Base-by-base conservation (phyloP, 371 early-diverging fungal genomes). In the Mortierella sp. region DNA sequence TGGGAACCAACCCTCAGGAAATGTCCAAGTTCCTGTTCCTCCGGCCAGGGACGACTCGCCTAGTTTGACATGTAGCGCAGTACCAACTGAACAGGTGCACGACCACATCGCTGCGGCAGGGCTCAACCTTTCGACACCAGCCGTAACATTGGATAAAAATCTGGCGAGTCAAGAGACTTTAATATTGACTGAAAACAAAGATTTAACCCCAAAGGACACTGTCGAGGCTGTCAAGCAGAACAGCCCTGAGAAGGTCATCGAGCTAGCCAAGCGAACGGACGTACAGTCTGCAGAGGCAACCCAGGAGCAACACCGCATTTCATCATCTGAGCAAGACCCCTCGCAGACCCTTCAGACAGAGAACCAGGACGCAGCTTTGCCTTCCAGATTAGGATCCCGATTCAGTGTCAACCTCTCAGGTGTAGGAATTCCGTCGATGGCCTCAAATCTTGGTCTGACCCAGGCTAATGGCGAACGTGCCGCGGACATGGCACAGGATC, bases 401-500 rank as follows among this genome's bases (percentile, higher is more conserved):
- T 80, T 80, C 62, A 80, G 80, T 57, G 74, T 80, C 66, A 74
- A 80, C 22, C 71, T 80, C 55, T 74, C 81, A 24, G 68, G 66
- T 21, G 75, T 80, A 9, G 72, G 79, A 4, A 28, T 78, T n/a
- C 77, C 77, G 1, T 32, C 72, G 11, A 72, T 77, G 77, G 77
- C 77, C 11, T 68, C 72, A 21, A 77, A 77, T 58, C 71, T 77
- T 4, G 77, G 77, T 13, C 59, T 77, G 38, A 73, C 81, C 9
- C 81, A 80, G 40, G 75, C 81, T 7, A 80, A 80, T 58, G 58
- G 68, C 50, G 81, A 80, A 53, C 81, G 81, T 43, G 81, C 81
- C 38, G 81, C 75, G 22, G 81, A 80, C 43, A 80, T 80, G 81
- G 81, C 81, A 1, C 71, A 74, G 47, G 81, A 80, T 41, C 48